Conservation (phyloP, 2,329 filamentous ascomycete genomes). For the Exophiala xenobiotica region DNA sequence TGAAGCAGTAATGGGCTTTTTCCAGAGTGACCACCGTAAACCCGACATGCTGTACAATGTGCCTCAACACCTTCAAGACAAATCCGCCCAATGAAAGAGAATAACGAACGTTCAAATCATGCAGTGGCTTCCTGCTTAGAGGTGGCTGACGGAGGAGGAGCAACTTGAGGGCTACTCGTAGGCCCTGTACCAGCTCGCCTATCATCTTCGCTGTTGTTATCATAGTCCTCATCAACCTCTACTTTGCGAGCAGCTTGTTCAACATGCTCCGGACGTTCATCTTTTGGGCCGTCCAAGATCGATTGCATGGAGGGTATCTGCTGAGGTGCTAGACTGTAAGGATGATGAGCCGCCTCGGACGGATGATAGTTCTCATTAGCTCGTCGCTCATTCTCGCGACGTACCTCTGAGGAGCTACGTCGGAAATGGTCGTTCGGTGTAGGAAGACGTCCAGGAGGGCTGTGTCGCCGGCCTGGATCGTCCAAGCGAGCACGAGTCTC, state of each 20-base stretch:
- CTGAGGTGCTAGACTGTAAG: constrained; percentile 58
- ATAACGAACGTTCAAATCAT: constrained; percentile 3
- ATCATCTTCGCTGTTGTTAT: constrained; percentile 88
- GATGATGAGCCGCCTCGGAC: constrained; percentile 87
- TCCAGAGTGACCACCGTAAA: too few species aligned
- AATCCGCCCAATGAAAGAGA: too few species aligned
- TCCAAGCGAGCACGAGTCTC: constrained; percentile 84
- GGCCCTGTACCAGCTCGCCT: constrained; percentile 42
- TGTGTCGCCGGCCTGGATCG: constrained; percentile 75
- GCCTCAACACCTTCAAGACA: too few species aligned
- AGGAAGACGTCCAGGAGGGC: constrained; percentile 55
- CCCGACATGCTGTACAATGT: too few species aligned
- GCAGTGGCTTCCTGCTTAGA: constrained; percentile 24
- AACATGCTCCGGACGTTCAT: constrained; percentile 60
- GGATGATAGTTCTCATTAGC: constrained; percentile 81
- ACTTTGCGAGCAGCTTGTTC: constrained; percentile 92
- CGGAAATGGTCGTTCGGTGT: constrained; percentile 71
- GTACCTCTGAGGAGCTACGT: constrained; percentile 68
- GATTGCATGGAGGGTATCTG: constrained; percentile 58
- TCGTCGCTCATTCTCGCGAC: constrained; percentile 64
- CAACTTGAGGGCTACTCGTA: constrained; percentile 21
- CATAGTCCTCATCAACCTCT: constrained; percentile 96
- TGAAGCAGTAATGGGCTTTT: too few species aligned
- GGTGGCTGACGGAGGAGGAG: constrained; percentile 15
- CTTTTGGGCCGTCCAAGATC: constrained; percentile 52